Evolutionary conservation across 2,329 filamentous ascomycete genomes (phyloP).

Genomic region (Tetracladium maxilliforme): DNA sequence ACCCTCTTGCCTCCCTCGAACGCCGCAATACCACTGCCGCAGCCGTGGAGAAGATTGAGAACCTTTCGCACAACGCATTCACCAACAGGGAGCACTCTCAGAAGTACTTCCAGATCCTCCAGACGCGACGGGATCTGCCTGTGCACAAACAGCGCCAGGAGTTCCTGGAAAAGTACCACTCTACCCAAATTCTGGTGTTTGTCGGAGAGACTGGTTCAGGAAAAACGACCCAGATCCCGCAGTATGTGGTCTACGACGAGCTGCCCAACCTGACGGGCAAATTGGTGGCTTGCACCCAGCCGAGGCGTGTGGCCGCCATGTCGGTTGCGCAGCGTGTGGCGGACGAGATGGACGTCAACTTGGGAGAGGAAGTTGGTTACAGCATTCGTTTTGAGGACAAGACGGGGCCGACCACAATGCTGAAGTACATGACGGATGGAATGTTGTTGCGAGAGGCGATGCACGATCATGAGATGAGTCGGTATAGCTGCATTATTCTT

Average conservation of each 20-base stretch:
- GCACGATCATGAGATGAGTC: slow-evolving; percentile 80
- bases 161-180: slow-evolving; percentile 85
- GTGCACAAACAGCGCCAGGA: slow-evolving; percentile 89
- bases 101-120: slow-evolving; percentile 81
- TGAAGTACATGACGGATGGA: slow-evolving; percentile 99
- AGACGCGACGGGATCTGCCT: slow-evolving; percentile 70
- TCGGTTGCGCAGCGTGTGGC: slow-evolving; percentile 97
- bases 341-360: slow-evolving; percentile 83
- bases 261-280: slow-evolving; percentile 75
- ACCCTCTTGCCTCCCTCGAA: slow-evolving; percentile 52
- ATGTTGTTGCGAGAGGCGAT: slow-evolving; percentile 95
- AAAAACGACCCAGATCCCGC: slow-evolving; percentile 97
- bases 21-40: slow-evolving; percentile 69
- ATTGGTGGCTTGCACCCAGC: slow-evolving; percentile 93
- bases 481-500: slow-evolving; percentile 95
- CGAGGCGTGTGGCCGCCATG: slow-evolving; percentile 95
- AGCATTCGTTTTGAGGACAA: slow-evolving; percentile 98
- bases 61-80: slow-evolving; percentile 75
- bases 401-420: slow-evolving; percentile 73
- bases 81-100: slow-evolving; percentile 62
- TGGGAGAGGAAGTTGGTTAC: slow-evolving; percentile 94
- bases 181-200: slow-evolving; percentile 91
- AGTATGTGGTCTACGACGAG: slow-evolving; percentile 96
- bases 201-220: slow-evolving; percentile 98
- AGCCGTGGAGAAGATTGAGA: slow-evolving; percentile 60